These are phyloP conservation scores for Boletus sp. DNA, from an alignment of 1,284 basidiomycete genomes.

Conservation along the genomic window DNA sequence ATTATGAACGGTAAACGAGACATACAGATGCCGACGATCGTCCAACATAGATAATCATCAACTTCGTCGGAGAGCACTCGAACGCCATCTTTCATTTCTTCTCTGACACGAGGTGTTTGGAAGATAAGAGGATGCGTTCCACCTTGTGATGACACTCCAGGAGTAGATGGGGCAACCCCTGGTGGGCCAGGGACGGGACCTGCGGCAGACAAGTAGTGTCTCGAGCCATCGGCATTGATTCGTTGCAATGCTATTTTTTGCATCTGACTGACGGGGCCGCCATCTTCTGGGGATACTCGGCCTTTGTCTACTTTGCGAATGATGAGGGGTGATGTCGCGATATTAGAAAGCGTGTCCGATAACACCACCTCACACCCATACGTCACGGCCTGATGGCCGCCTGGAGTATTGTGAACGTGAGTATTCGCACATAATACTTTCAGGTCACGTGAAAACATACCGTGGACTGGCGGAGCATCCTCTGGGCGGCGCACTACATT, in stretches of 20 bases:
- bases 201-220: slow-evolving; percentile 80
- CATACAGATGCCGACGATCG: slow-evolving; percentile 89
- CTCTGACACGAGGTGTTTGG: slow-evolving; percentile 67
- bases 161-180: slow-evolving; percentile 58
- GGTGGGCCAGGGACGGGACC: slow-evolving; percentile 75
- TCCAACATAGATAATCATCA: slow-evolving; percentile 94
- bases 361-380: slow-evolving; percentile 89
- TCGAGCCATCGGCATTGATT: slow-evolving; percentile 72
- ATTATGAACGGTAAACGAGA: slow-evolving; percentile 7
- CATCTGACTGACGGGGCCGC: slow-evolving; percentile 92
- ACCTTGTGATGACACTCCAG: slow-evolving; percentile 68
- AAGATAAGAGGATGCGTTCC: slow-evolving; percentile 77
- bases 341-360: slow-evolving; percentile 80
- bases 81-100: slow-evolving; percentile 70
- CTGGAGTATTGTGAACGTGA: slow-evolving; percentile 43
- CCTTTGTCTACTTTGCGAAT: slow-evolving; percentile 94
- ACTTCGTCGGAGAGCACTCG: slow-evolving; percentile 77
- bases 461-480: slow-evolving; percentile 50
- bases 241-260: slow-evolving; percentile 92
- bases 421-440: slow-evolving; percentile 35
- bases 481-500: slow-evolving; percentile 70
- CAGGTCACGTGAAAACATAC: slow-evolving; percentile 55
- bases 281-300: slow-evolving; percentile 74
- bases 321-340: slow-evolving; percentile 80
- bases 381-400: slow-evolving; percentile 76